phyloP scores from a whole-genome alignment of 176 grass and related monocot genomes.

The Aechmea fasciata region DNA sequence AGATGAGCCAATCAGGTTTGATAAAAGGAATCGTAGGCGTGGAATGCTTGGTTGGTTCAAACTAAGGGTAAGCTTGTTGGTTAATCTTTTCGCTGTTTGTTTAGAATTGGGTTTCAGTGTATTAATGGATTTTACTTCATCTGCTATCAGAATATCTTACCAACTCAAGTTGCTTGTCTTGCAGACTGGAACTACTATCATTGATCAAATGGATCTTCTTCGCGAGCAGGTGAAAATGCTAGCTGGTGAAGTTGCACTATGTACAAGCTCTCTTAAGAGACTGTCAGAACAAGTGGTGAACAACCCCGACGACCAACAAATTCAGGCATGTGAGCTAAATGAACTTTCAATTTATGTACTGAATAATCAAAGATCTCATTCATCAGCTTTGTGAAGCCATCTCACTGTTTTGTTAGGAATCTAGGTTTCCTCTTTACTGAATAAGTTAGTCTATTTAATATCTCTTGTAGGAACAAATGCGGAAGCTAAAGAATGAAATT shows the following conservation, averaged over 20 bases:
- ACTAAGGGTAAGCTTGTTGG: slow-evolving; percentile 46
- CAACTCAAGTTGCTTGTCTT: slow-evolving; percentile 18
- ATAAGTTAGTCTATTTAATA: neutral
- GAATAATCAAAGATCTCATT: neutral
- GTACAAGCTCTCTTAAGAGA: slow-evolving; percentile 92
- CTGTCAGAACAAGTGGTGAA: slow-evolving; percentile 61
- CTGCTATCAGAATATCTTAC: neutral
- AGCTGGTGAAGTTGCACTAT: slow-evolving; percentile 81
- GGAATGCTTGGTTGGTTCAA: slow-evolving; percentile 99
- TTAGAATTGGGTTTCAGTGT: neutral
- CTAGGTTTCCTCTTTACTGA: neutral
- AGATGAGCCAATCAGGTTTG: slow-evolving; percentile 55
- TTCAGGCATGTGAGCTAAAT: slow-evolving; percentile 29
- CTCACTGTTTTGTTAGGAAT: neutral
- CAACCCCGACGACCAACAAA: slow-evolving; percentile 54
- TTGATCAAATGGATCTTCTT: slow-evolving; percentile 99
- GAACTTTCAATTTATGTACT: neutral
- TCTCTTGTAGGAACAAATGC: slow-evolving; percentile 57
- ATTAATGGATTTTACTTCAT: neutral
- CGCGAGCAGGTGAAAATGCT: slow-evolving; percentile 95
- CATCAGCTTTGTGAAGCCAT: neutral
- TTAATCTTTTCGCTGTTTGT: neutral
- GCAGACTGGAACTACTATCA: slow-evolving; percentile 82
- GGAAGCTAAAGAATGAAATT: slow-evolving; percentile 69
- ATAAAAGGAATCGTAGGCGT: slow-evolving; percentile 73